Evolutionary conservation across 768 basidiomycete genomes (phyloP).

Genomic region (Boletus subparvulus): DNA sequence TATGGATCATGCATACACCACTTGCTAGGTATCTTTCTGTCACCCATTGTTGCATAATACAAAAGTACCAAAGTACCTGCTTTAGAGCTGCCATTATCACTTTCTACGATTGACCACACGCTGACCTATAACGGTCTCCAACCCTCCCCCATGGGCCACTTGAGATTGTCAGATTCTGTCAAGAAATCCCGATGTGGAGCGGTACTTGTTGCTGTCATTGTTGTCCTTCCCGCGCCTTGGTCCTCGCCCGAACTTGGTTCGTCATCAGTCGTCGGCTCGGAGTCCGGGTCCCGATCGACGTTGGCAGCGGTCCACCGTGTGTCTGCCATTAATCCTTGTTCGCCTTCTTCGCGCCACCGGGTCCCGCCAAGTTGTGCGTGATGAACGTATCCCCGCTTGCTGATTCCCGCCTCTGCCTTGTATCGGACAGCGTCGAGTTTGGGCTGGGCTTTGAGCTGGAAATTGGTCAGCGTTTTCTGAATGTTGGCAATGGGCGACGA

Average conservation of each 20-base stretch:
- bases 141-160: slow-evolving; percentile 60
- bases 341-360: slow-evolving; percentile 35
- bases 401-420: slow-evolving; percentile 71
- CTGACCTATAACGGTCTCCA: slow-evolving; percentile 42
- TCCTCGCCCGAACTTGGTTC: slow-evolving; percentile 24
- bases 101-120: not conserved
- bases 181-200: slow-evolving; percentile 13
- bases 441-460: slow-evolving; percentile 47
- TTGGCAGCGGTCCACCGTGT: slow-evolving; percentile 33
- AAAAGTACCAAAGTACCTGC: slow-evolving; percentile 6
- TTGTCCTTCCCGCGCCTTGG: not conserved
- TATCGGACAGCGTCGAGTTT: slow-evolving; percentile 61
- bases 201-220: not conserved
- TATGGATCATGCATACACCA: slow-evolving; percentile 17
- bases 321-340: slow-evolving; percentile 39
- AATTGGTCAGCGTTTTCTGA: slow-evolving; percentile 42
- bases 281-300: slow-evolving; percentile 20
- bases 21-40: slow-evolving; percentile 24
- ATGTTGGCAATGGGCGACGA: slow-evolving; percentile 39
- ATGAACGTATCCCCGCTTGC: slow-evolving; percentile 55
- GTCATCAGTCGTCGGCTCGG: slow-evolving; percentile 27
- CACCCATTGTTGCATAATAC: slow-evolving; percentile 19
- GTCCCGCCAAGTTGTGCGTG: slow-evolving; percentile 28
- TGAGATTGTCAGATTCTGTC: slow-evolving; percentile 47
- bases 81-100: not conserved